Percentiles rank a stretch among this genome's conserved stretches.
Evolutionary conservation across 371 early-diverging fungal genomes (phyloP).

Genomic region (Zychaea mexicana): DNA sequence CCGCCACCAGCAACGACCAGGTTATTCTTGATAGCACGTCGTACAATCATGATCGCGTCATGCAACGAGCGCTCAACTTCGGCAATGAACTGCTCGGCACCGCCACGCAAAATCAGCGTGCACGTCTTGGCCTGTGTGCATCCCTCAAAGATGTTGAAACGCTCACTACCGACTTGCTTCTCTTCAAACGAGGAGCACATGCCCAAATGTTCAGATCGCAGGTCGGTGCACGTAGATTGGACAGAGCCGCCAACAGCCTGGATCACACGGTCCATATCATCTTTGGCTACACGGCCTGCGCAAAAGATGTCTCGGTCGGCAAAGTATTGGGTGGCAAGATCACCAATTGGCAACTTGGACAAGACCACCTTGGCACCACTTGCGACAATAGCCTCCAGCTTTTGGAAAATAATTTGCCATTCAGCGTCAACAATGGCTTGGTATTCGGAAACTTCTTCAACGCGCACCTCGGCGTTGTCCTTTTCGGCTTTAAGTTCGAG

Average conservation of each 20-base stretch:
- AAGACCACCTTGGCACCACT: conserved; percentile 99
- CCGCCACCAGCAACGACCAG: conserved; percentile 98
- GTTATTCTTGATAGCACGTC: conserved; percentile 94
- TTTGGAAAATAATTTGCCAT: conserved; percentile 99
- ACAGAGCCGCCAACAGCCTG: conserved; percentile 96
- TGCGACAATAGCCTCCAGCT: conserved; percentile 96
- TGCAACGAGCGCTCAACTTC: conserved; percentile 99
- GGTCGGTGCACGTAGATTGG: conserved; percentile 91
- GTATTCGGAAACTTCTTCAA: conserved; percentile 97
- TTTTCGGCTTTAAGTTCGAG: conserved; percentile 99
- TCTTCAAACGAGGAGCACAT: conserved; percentile 96
- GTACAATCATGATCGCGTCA: conserved; percentile 99
- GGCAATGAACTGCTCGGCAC: conserved; percentile 99
- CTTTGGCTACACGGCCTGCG: conserved; percentile 97
- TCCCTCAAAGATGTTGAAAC: conserved; percentile 97
- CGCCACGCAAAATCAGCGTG: conserved; percentile 98
- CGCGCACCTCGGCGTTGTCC: conserved; percentile 99
- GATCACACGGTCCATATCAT: conserved; percentile 93
- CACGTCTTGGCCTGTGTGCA: conserved; percentile 93
- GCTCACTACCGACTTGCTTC: conserved; percentile 96
- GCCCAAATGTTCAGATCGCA: conserved; percentile 85
- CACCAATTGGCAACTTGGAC: conserved; percentile 98
- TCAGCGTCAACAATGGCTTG: conserved; percentile 99
- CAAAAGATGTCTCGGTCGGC: conserved; percentile 99
- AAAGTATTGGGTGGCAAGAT: conserved; percentile 99